Evolutionary conservation across 495 filamentous ascomycete species (phyloP).

Genomic region (Pyronema domesticum): DNA sequence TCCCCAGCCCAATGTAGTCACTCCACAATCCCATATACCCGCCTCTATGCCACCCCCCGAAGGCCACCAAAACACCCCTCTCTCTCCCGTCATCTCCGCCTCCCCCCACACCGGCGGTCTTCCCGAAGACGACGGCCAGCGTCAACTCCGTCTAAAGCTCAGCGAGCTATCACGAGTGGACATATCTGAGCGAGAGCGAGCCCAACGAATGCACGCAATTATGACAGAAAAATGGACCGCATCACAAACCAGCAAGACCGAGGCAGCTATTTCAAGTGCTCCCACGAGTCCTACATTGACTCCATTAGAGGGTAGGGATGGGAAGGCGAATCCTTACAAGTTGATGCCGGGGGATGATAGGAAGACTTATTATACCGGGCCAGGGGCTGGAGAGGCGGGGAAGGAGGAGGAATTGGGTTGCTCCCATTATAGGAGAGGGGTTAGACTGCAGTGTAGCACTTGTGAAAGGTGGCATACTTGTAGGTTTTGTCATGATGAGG

Average conservation of each 20-base stretch:
- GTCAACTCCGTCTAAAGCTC: constrained; percentile 53
- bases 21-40: background rate
- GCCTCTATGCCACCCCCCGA: background rate
- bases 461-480: constrained; percentile 92
- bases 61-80: background rate
- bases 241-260: constrained; percentile 23
- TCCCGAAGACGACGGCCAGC: constrained; percentile 90
- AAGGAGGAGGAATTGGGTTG: constrained; percentile 50
- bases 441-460: constrained; percentile 80
- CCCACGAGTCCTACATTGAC: constrained; percentile 19
- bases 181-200: constrained; percentile 55
- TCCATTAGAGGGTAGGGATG: constrained; percentile 7
- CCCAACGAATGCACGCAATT: constrained; percentile 61
- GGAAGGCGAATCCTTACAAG: constrained; percentile 40
- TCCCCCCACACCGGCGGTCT: constrained; percentile 29
- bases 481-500: constrained; percentile 81
- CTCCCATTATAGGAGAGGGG: constrained; percentile 83
- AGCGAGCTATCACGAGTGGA: constrained; percentile 51
- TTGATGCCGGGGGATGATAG: constrained; percentile 49
- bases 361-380: constrained; percentile 27
- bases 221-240: constrained; percentile 64
- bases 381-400: constrained; percentile 28
- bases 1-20: too few species aligned
- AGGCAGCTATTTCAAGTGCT: constrained; percentile 23
- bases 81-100: background rate